Evolutionary conservation across 129 eudicot species (phyloP).

Genomic region (Calendula officinalis): DNA sequence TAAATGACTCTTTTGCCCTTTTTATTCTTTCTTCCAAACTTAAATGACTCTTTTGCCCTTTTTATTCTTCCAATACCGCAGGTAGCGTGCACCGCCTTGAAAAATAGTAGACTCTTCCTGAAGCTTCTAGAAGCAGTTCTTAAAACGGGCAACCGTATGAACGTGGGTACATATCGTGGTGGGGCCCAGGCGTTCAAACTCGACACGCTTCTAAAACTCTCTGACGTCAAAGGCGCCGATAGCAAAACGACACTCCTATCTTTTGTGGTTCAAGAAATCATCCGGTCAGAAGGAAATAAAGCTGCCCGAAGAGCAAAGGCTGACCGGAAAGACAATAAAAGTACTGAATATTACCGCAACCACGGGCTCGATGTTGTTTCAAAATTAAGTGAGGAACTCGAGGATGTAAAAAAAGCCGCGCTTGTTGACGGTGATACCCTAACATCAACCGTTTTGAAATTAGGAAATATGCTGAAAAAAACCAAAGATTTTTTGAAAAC

Average conservation of each 20-base stretch:
- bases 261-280: constrained; percentile 84
- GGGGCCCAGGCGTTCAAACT: constrained; percentile 96
- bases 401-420: constrained; percentile 74
- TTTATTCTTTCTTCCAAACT: background rate
- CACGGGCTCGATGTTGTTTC: constrained; percentile 73
- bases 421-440: constrained; percentile 56
- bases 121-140: constrained; percentile 95
- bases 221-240: constrained; percentile 86
- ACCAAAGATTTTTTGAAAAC: constrained; percentile 42
- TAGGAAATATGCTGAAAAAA: constrained; percentile 39
- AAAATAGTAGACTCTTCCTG: constrained; percentile 71
- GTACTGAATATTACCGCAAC: constrained; percentile 37
- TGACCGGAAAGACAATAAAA: constrained; percentile 39
- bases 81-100: constrained; percentile 72
- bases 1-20: constrained; percentile 9
- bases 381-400: constrained; percentile 56
- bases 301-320: constrained; percentile 48
- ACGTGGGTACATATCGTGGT: constrained; percentile 82
- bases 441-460: constrained; percentile 42
- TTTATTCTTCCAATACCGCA: constrained; percentile 17
- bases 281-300: constrained; percentile 69
- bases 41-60: background rate
- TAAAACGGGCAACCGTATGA: constrained; percentile 96
- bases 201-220: constrained; percentile 74
- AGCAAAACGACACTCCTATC: constrained; percentile 86